Base-by-base conservation (phyloP, 2,329 filamentous ascomycete genomes). In the Claviceps humidiphila region DNA sequence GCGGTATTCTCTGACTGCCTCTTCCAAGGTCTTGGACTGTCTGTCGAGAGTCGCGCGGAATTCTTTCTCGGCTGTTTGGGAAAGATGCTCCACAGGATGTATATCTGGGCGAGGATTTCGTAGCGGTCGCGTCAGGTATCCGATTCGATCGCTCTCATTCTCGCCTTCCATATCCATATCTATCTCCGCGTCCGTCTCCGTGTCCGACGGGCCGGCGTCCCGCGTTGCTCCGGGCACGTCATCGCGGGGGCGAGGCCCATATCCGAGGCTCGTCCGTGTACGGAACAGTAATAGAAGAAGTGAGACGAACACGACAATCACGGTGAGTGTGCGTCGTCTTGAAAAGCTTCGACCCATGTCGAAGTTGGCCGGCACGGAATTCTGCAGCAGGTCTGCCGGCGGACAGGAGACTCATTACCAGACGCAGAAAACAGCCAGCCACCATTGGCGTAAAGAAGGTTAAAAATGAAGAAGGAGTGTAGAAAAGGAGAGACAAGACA, bases 1-100 rank as follows among this genome's bases (percentile, higher is more conserved):
- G 57, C 82, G 80, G 68, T 97, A 97, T 67, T 95, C 88, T 40
- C 71, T 68, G 38, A 95, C 85, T 42, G 91, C 91, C 49, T 86
- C 81, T n/a, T 74, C 70, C 14, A 97, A 72, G 1, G 81, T 85
- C 57, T 81, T 83, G 7, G 90, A 95, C 67, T 91, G 87, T 17
- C 74, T 71, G 84, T 68, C 66, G 56, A 72, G 30, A 11, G 49
- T 38, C 4, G 13, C 4, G 17, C 5, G 3, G 8, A 50, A 50
- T 5, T 50, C 49, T 4, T 26, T 24, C n/a, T 14, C n/a, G 9
- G 49, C 49, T n/a, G 13, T 22, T 20, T 44, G 17, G 14, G 49
- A 26, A 20, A 50, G 40, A 20, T 44, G 7, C 13, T 50, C 41
- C 17, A 50, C n/a, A 2, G 49, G 49, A 9, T 50, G 49, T n/a